These are phyloP conservation scores for Aspergillus sergii DNA, from an alignment of 2,329 filamentous ascomycete genomes.

Conservation along the genomic window DNA sequence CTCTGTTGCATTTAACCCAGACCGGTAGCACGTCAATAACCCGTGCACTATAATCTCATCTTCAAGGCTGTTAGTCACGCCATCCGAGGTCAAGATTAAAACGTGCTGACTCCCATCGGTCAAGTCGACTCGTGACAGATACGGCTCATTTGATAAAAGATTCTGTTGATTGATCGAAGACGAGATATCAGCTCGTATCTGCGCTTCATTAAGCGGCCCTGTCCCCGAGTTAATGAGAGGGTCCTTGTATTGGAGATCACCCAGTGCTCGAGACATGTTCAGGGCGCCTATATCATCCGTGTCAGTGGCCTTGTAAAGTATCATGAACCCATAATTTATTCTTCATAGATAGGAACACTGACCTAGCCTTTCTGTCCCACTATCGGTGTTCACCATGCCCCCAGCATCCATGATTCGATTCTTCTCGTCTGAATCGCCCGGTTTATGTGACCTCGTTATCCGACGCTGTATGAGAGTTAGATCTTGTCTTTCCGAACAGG, in stretches of 20 bases:
- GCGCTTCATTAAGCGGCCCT: background rate
- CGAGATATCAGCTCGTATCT: background rate
- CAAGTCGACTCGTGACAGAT: slow-evolving; percentile 4
- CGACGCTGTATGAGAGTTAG: background rate
- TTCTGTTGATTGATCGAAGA: background rate
- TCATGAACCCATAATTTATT: background rate
- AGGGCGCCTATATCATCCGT: slow-evolving; percentile 1
- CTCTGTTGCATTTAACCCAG: slow-evolving; percentile 4
- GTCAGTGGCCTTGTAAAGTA: background rate
- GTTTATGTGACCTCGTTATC: slow-evolving; percentile 11
- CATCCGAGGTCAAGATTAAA: slow-evolving; percentile 11
- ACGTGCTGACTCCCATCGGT: slow-evolving; percentile 4
- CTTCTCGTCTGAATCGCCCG: slow-evolving; percentile 1
- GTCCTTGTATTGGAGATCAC: slow-evolving; percentile 15
- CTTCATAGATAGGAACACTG: background rate
- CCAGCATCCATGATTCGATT: slow-evolving; percentile 13
- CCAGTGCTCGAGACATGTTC: slow-evolving; percentile 17
- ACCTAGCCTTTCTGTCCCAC: slow-evolving; percentile 11
- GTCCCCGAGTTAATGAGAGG: slow-evolving; percentile 8
- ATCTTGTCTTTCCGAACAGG: background rate
- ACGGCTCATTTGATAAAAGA: slow-evolving; percentile 8
- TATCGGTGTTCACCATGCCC: slow-evolving; percentile 2
- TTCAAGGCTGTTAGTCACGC: slow-evolving; percentile 10
- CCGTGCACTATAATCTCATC: slow-evolving; percentile 5
- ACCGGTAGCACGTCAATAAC: background rate